Evolutionary conservation across 2,329 filamentous ascomycete species (phyloP).

Genomic region (Sporothrix pallida): DNA sequence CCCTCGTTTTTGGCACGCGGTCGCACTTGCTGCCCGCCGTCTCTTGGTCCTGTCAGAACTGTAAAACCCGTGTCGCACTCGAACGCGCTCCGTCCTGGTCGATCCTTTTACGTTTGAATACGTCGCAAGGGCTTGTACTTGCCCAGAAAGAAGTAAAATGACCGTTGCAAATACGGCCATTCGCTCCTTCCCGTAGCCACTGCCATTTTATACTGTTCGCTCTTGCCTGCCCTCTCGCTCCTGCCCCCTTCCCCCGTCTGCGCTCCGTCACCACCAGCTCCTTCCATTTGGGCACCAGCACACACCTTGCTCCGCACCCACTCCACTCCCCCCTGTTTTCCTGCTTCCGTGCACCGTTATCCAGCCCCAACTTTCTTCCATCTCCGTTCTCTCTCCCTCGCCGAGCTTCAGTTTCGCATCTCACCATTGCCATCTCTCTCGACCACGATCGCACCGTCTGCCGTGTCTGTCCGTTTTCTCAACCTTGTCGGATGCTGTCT

Average conservation of each 20-base stretch:
- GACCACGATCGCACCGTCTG: constrained; percentile 16
- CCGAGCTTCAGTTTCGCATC: background rate
- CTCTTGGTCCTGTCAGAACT: background rate
- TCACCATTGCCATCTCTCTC: background rate
- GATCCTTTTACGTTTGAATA: background rate
- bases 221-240: background rate
- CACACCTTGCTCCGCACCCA: constrained; percentile 21
- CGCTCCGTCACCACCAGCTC: background rate
- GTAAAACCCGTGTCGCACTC: background rate
- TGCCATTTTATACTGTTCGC: background rate
- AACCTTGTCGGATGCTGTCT: background rate
- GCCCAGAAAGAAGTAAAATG: background rate
- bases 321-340: constrained; percentile 1
- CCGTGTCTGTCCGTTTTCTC: background rate
- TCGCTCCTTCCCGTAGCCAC: background rate
- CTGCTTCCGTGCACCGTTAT: constrained; percentile 20
- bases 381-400: constrained; percentile 20
- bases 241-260: background rate
- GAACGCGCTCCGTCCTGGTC: background rate
- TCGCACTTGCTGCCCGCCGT: background rate
- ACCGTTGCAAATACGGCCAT: background rate
- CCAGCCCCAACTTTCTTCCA: constrained; percentile 17
- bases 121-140: background rate
- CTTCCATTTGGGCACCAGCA: constrained; percentile 25
- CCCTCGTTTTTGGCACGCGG: background rate